Evolutionary conservation across 192 early-diverging fungal genomes (phyloP).

Genomic region (Umbelopsis vinacea): DNA sequence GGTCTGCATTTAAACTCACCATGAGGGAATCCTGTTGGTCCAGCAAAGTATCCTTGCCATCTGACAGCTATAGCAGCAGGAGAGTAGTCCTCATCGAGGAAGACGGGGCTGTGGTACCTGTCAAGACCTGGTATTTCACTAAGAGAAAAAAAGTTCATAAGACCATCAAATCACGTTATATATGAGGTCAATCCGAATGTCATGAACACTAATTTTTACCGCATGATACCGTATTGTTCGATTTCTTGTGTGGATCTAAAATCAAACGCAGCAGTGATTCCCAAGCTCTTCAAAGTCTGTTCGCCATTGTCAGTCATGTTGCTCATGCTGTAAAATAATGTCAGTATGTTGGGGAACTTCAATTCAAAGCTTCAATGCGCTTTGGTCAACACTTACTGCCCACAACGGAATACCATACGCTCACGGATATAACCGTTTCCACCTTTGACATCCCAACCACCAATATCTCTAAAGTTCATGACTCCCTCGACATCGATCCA

Average conservation of each 20-base stretch:
- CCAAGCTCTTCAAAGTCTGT: conserved; percentile 47
- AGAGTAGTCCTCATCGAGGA: conserved; percentile 57
- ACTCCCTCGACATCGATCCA: conserved; percentile 58
- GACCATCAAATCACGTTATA: background rate
- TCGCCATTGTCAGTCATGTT: conserved; percentile 49
- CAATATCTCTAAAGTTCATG: conserved; percentile 60
- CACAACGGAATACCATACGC: conserved; percentile 53
- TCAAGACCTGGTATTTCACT: conserved; percentile 45
- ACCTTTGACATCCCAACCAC: conserved; percentile 54
- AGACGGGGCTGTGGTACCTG: conserved; percentile 54
- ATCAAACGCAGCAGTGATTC: conserved; percentile 57
- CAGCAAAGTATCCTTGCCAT: conserved; percentile 60
- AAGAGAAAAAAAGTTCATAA: background rate
- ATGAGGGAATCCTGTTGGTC: conserved; percentile 53
- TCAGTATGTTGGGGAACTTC: conserved; percentile 21
- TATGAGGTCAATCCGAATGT: background rate
- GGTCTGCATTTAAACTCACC: conserved; percentile 14
- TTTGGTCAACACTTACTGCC: conserved; percentile 43
- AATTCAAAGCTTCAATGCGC: background rate
- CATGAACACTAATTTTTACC: conserved; percentile 24
- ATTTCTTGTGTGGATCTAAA: conserved; percentile 57
- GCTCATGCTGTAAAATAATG: conserved; percentile 39
- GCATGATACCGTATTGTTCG: conserved; percentile 48
- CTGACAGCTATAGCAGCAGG: conserved; percentile 57
- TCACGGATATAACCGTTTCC: conserved; percentile 53